These are phyloP conservation scores for Microdochium bolleyi DNA, from an alignment of 2,329 filamentous ascomycete species.

Conservation along the genomic window DNA sequence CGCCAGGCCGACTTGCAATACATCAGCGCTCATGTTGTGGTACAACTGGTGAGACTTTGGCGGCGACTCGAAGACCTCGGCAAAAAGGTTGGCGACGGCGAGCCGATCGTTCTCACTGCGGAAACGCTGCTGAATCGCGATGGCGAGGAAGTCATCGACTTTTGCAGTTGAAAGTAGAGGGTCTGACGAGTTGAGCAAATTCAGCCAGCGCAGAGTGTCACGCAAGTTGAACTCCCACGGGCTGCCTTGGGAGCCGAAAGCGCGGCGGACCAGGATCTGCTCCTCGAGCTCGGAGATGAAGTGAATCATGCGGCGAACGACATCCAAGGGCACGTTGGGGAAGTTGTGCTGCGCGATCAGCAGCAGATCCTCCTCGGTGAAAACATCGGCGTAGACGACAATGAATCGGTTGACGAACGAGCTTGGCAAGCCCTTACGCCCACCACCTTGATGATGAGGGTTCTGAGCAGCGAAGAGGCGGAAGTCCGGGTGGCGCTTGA, in stretches of 20 bases:
- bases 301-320: slow-evolving; percentile 60
- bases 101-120: slow-evolving; percentile 61
- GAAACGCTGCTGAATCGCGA: slow-evolving; percentile 84
- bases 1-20: slow-evolving; percentile 76
- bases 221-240: slow-evolving; percentile 96
- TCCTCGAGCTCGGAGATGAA: slow-evolving; percentile 78
- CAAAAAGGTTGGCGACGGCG: slow-evolving; percentile 59
- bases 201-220: slow-evolving; percentile 83
- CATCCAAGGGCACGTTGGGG: slow-evolving; percentile 48
- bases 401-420: slow-evolving; percentile 98
- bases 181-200: slow-evolving; percentile 55
- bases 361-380: slow-evolving; percentile 71
- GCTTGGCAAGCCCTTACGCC: slow-evolving; percentile 85
- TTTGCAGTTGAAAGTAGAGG: slow-evolving; percentile 52
- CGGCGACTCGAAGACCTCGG: slow-evolving; percentile 47
- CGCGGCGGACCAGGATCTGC: slow-evolving; percentile 52
- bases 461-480: slow-evolving; percentile 97
- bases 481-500: slow-evolving; percentile 82
- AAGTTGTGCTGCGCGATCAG: slow-evolving; percentile 77
- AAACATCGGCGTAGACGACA: slow-evolving; percentile 91
- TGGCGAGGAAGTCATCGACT: slow-evolving; percentile 67
- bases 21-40: slow-evolving; percentile 57
- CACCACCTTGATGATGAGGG: slow-evolving; percentile 93
- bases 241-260: slow-evolving; percentile 56
- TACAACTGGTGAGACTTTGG: slow-evolving; percentile 56